phyloP scores from a whole-genome alignment of 1,139 yeast genomes.

The Suhomyces wounanorum region DNA sequence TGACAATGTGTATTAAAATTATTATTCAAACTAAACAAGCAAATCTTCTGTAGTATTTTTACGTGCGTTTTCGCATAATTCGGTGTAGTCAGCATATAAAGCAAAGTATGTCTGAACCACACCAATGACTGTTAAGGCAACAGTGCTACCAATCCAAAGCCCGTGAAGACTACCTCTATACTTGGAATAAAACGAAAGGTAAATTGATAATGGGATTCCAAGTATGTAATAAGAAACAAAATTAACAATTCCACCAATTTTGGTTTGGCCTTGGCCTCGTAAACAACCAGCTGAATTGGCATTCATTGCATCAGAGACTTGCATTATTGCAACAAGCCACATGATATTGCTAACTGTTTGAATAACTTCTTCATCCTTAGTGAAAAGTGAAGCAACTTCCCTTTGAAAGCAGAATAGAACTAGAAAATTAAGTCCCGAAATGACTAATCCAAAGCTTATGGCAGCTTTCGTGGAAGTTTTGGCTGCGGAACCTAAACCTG shows the following conservation, averaged over 20 bases:
- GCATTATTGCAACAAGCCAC: conserved; percentile 58
- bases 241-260: conserved; percentile 59
- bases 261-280: conserved; percentile 61
- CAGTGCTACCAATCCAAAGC: conserved; percentile 55
- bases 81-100: conserved; percentile 40
- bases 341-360: conserved; percentile 41
- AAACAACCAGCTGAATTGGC: conserved; percentile 63
- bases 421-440: conserved; percentile 44
- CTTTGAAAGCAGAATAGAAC: conserved; percentile 41
- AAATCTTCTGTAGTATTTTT: conserved; percentile 31
- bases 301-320: conserved; percentile 57
- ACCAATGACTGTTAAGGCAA: conserved; percentile 55
- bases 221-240: conserved; percentile 52
- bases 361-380: conserved; percentile 46
- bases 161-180: conserved; percentile 50
- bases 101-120: conserved; percentile 51
- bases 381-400: conserved; percentile 41
- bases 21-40: neutral
- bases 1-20: conserved; percentile 5
- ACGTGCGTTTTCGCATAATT: conserved; percentile 44
- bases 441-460: conserved; percentile 42
- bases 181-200: conserved; percentile 49
- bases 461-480: conserved; percentile 48
- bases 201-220: conserved; percentile 54
- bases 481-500: conserved; percentile 51